Evolutionary conservation across 192 early-diverging fungal genomes (phyloP).

Genomic region (Coemansia sp.): DNA sequence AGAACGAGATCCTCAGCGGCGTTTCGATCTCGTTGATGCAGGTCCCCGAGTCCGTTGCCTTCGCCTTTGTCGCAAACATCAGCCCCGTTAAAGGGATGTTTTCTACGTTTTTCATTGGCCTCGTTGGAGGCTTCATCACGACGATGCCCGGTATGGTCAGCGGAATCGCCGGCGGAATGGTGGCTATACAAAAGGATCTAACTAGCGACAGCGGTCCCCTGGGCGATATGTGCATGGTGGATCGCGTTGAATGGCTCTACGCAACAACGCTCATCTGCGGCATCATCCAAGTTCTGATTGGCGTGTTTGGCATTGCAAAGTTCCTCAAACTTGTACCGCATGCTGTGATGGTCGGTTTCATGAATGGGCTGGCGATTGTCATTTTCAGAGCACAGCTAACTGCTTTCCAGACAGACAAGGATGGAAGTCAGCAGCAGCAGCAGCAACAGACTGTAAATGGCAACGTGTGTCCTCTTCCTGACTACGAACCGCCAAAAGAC

Average conservation of each 20-base stretch:
- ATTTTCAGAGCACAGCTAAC: slow-evolving; percentile 1
- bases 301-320: slow-evolving; percentile 1
- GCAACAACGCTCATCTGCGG: neutral
- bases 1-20: slow-evolving; percentile 2
- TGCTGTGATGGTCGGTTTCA: neutral
- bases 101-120: slow-evolving; percentile 1
- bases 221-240: neutral
- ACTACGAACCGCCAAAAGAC: neutral
- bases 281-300: neutral
- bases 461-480: neutral
- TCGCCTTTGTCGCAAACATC: neutral
- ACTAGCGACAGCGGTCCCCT: neutral
- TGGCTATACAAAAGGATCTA: neutral
- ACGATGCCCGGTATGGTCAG: neutral
- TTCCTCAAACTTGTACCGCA: neutral
- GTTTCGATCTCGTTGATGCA: neutral
- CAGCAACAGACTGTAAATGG: neutral
- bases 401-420: neutral
- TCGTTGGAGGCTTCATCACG: neutral
- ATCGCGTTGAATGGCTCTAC: neutral
- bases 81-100: neutral
- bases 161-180: neutral
- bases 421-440: neutral
- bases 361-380: neutral
- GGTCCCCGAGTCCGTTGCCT: neutral